phyloP scores from a whole-genome alignment of 352 stramenopile species.

The Blastocystis hominis region DNA sequence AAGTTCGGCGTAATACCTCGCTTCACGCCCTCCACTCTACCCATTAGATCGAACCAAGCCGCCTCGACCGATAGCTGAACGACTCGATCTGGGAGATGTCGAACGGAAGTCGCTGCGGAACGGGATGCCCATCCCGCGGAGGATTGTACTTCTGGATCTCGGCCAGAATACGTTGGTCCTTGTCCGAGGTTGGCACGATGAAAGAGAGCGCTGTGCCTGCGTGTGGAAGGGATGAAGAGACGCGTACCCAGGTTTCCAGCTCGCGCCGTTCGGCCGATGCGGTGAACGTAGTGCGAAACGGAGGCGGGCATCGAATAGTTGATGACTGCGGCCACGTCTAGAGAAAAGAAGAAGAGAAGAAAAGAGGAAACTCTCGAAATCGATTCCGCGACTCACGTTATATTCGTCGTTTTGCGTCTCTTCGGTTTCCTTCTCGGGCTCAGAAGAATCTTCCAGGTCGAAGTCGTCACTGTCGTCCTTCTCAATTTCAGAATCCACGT shows the following conservation, averaged over 20 bases:
- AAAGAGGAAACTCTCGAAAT: slow-evolving; percentile 76
- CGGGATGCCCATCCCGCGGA: slow-evolving; percentile 63
- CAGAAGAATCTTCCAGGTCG: slow-evolving; percentile 37
- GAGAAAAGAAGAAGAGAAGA: background rate
- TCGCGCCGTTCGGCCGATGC: slow-evolving; percentile 89
- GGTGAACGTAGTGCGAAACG: slow-evolving; percentile 87
- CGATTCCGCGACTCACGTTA: slow-evolving; percentile 87
- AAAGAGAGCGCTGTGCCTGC: slow-evolving; percentile 90
- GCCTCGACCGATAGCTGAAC: slow-evolving; percentile 80
- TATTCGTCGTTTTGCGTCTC: slow-evolving; percentile 74
- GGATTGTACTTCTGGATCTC: slow-evolving; percentile 83
- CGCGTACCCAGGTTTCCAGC: slow-evolving; percentile 66
- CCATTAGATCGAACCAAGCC: background rate
- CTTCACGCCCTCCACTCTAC: slow-evolving; percentile 81
- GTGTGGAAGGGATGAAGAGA: slow-evolving; percentile 59
- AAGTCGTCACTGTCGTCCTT: slow-evolving; percentile 9
- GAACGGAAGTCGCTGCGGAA: slow-evolving; percentile 88
- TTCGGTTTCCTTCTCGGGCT: background rate
- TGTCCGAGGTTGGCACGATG: slow-evolving; percentile 70
- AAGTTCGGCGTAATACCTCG: slow-evolving; percentile 82
- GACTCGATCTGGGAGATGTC: slow-evolving; percentile 92
- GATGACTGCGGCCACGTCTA: slow-evolving; percentile 90
- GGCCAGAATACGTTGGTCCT: slow-evolving; percentile 74
- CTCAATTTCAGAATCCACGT: slow-evolving; percentile 59
- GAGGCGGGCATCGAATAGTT: slow-evolving; percentile 95